Base-by-base conservation (phyloP, 495 filamentous ascomycete genomes). In the Penicillium salamii region DNA sequence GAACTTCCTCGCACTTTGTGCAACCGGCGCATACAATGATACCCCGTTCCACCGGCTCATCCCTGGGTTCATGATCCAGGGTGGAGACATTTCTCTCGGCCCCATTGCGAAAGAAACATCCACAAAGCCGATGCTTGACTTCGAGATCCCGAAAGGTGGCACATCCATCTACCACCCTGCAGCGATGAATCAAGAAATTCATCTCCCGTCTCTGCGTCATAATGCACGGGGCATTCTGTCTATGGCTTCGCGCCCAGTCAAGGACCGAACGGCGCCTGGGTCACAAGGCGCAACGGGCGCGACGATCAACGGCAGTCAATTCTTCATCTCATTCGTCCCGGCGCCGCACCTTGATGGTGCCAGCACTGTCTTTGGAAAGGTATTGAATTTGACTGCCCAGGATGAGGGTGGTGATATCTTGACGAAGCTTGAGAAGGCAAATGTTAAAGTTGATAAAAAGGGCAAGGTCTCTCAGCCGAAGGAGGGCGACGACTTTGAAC, bases 1-100 rank as follows among this genome's bases (percentile, higher is more conserved):
- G 87, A 98, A 97, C 74, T 98, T 98, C 72, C 83, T 98, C 52
- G 93, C 92, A 37, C 87, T 98, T 34, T 95, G 90, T 77, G 93
- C 95, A 54, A 88, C 85, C 29, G 79, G 78, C 58, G 90, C 89
- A 75, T 98, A 95, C 75, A 78, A 93, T 67, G 69, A 78, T 64
- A 92, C 88, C 6, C 89, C 87, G n/a, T 88, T 97, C 77, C 92
- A 97, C 78, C 87, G 92, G 32, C 74, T 86, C 13, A 93, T 96
- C 45, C 89, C 90, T 2, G 75, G 79, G 49, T 97, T 97, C 81
- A 96, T 97, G 83, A 80, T 88, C 29, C 92, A 97, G 72, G 86
- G 89, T 31, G 92, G 92, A 53, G 87, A 87, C 28, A 90, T 90
- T 21, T 87, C 79, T 58, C 63, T 84, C 68, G 57, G 81, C 54